Conservation (phyloP, 2,329 filamentous ascomycete genomes). For the Pseudogymnoascus sp. region DNA sequence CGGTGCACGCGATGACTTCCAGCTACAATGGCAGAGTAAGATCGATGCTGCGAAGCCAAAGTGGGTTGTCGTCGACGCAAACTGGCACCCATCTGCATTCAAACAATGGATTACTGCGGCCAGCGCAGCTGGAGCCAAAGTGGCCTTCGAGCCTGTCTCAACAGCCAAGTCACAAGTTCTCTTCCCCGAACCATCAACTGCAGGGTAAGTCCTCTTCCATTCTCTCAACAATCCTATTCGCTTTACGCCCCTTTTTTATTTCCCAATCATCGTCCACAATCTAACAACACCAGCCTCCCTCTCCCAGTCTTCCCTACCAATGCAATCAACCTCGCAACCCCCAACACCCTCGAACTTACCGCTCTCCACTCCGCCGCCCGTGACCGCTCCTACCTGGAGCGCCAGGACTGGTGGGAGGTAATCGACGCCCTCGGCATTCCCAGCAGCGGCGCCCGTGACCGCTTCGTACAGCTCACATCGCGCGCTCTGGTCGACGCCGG, state of each 20-base stretch:
- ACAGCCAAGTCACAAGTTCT: constrained; percentile 65
- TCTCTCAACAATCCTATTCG: not conserved
- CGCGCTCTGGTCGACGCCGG: constrained; percentile 64
- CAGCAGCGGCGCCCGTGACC: constrained; percentile 58
- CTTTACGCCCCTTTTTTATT: not conserved
- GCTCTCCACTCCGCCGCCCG: constrained; percentile 66
- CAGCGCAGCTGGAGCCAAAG: constrained; percentile 44
- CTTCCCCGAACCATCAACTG: constrained; percentile 38
- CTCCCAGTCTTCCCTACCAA: constrained; percentile 45
- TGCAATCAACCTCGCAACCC: constrained; percentile 66
- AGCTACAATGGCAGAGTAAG: constrained; percentile 50
- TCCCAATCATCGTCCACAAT: not conserved
- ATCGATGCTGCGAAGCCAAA: constrained; percentile 50
- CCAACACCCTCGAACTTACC: constrained; percentile 72
- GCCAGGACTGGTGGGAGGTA: constrained; percentile 64
- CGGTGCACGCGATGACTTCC: constrained; percentile 41
- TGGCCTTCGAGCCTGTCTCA: constrained; percentile 87
- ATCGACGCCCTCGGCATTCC: constrained; percentile 73
- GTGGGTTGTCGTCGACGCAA: constrained; percentile 79
- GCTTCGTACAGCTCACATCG: constrained; percentile 61
- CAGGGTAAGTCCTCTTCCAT: not conserved
- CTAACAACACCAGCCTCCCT: not conserved
- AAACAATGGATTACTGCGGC: constrained; percentile 58
- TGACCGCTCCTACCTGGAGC: constrained; percentile 49
- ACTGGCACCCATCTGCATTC: constrained; percentile 65